Conservation (phyloP, 176 grass and related monocot species). For the Dactylis glomerata region DNA sequence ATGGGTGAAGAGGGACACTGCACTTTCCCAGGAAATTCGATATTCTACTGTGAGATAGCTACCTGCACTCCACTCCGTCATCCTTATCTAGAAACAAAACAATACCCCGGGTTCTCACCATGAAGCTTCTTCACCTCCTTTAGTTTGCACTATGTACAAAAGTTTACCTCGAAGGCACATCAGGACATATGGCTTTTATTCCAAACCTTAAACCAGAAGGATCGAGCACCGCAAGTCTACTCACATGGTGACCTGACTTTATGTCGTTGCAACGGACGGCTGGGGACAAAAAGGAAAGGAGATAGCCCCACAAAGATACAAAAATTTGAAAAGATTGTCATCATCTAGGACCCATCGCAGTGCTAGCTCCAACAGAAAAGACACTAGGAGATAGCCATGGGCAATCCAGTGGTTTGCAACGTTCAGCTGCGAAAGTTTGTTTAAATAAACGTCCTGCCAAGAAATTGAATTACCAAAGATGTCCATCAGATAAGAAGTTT, state of each 20-base stretch:
- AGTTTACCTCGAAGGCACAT: not conserved
- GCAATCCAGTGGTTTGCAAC: not conserved
- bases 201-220: not conserved
- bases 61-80: not conserved
- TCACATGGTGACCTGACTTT: not conserved
- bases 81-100: conserved; percentile 36
- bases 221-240: conserved; percentile 14
- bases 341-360: not conserved
- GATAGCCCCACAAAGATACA: conserved; percentile 20
- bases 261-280: conserved; percentile 20
- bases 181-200: conserved; percentile 12
- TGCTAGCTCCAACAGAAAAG: not conserved
- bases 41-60: conserved; percentile 17
- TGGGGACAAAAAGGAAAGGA: conserved; percentile 3
- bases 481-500: not conserved
- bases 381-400: not conserved
- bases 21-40: conserved; percentile 2
- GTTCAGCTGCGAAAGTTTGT: not conserved
- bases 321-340: not conserved
- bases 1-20: not conserved
- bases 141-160: not conserved
- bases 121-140: conserved; percentile 8
- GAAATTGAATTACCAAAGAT: too few relatives aligned
- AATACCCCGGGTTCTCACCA: not conserved
- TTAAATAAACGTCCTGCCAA: too few relatives aligned